Conservation (phyloP, 1,284 basidiomycete species). For the Bondarzewia mesenterica region DNA sequence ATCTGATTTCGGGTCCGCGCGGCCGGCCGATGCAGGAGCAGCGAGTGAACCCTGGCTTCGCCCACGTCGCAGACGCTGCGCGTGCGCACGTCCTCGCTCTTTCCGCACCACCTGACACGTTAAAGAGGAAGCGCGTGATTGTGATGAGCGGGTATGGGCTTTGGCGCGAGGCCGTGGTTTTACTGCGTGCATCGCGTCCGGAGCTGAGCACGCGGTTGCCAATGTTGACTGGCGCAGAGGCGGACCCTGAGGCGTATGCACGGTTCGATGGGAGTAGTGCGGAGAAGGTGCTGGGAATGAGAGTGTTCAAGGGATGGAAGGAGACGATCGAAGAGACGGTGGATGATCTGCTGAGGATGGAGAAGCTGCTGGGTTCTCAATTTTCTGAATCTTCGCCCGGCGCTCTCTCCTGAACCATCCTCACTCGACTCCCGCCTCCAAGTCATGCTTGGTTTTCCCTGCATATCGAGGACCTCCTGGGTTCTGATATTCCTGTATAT, state of each 20-base stretch:
- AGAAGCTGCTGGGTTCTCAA: neutral
- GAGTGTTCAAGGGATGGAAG: neutral
- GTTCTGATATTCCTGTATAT: too few species aligned
- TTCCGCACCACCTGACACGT: neutral
- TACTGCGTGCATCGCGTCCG: neutral
- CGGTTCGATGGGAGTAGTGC: neutral
- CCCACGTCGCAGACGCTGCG: neutral
- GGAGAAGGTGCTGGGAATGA: neutral
- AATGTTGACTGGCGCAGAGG: neutral
- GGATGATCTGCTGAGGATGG: neutral
- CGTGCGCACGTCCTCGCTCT: neutral
- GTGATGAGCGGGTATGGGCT: neutral
- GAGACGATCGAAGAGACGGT: constrained; percentile 1
- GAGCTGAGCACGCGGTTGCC: neutral
- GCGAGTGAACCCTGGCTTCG: neutral
- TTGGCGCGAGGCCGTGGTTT: neutral
- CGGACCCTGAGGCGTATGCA: neutral
- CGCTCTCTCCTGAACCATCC: too few species aligned
- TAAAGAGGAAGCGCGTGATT: neutral
- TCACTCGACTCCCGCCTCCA: too few species aligned
- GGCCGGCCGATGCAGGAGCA: neutral
- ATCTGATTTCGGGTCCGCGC: neutral
- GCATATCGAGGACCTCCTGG: too few species aligned
- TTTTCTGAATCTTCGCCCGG: too few species aligned
- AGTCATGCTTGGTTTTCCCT: too few species aligned